A percentile compares a stretch with the other conserved stretches of the same genome.
Conservation (phyloP, 2,329 filamentous ascomycete species). For the Neofusicoccum umdonicola region DNA sequence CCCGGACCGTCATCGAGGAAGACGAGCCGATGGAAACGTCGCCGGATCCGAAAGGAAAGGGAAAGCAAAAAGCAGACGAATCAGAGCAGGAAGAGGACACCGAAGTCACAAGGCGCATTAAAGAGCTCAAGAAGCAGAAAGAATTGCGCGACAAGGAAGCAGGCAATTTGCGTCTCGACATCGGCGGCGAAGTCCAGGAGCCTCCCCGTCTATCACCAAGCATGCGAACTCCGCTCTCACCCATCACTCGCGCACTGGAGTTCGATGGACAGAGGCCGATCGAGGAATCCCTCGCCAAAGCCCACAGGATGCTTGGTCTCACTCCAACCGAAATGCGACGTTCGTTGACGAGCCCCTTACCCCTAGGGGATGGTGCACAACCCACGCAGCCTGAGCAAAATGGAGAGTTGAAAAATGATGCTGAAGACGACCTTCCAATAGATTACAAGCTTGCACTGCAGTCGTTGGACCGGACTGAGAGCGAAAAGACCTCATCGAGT, state of each 20-base stretch:
- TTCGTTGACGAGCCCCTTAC: constrained; percentile 14
- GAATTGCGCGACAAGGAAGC: constrained; percentile 50
- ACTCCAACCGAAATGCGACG: constrained; percentile 23
- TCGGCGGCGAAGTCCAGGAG: constrained; percentile 3
- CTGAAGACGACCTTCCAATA: constrained; percentile 30
- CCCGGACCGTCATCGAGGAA: constrained; percentile 28
- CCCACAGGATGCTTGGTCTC: constrained; percentile 43
- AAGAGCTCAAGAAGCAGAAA: constrained; percentile 57
- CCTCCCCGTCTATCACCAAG: constrained; percentile 3
- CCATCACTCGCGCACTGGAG: constrained; percentile 13
- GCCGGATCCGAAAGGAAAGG: constrained; percentile 26
- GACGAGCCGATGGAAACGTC: constrained; percentile 23
- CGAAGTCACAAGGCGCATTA: constrained; percentile 57
- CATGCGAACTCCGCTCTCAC: constrained; percentile 11
- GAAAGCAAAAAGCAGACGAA: constrained; percentile 14
- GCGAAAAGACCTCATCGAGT: constrained; percentile 7
- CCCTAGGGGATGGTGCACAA: constrained; percentile 9
- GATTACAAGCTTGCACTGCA: constrained; percentile 40
- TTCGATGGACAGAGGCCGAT: constrained; percentile 7
- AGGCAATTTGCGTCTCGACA: constrained; percentile 29
- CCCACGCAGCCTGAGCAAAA: constrained; percentile 3
- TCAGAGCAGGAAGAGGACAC: constrained; percentile 45
- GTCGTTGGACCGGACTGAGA: constrained; percentile 21
- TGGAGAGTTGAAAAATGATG: not conserved
- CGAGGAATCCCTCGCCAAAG: constrained; percentile 35